Base-by-base conservation (phyloP, 2,329 filamentous ascomycete species). In the Diaporthe batatas region DNA sequence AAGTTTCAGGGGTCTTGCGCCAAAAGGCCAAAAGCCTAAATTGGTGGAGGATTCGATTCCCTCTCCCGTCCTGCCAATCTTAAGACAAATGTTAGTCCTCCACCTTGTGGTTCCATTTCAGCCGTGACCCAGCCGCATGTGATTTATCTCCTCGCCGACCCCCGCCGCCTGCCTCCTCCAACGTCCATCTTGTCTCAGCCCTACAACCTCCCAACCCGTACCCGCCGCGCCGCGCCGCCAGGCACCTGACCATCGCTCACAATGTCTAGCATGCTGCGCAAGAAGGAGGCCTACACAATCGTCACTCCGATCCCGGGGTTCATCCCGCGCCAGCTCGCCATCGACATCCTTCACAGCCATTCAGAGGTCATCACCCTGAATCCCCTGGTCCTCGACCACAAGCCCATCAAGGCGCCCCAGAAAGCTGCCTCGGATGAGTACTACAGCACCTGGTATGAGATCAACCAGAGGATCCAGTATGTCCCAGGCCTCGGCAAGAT, bases 361-460 rank as follows among this genome's bases (percentile, higher is more conserved):
- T 87, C 88, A 79, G 91, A 93, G 79, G 89, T 93, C 80, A 93
- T 93, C 83, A 91, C 89, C 44, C 83, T 93, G 74, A 93, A 93
- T 77, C 91, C 91, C 5, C 88, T 93, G 65, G 91, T 93, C 36
- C 86, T 92, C 73, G 84, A 84, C 49, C 88, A 91, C 83, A 89
- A 89, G 75, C 83, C 90, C 73, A 91, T 93, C 79, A 85, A 90
- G 69, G 90, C 91, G 1, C 91, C 91, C 36, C 91, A 90, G 82
- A 86, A 91, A 82, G 91, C 91, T 75, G 87, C 90, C 71, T 84
- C 90, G 76, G 91, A 93, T 81, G 91, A 93, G 81, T 93, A 87
- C 82, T 93, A 92, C 82, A 90, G 90, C 75, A 92, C 91, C 39
- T 93, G 91, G 91, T 93, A 93, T 80, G 91, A 93, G 81, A 93